Base-by-base conservation (phyloP, 1,284 basidiomycete genomes). In the Heterobasidion occidentale region DNA sequence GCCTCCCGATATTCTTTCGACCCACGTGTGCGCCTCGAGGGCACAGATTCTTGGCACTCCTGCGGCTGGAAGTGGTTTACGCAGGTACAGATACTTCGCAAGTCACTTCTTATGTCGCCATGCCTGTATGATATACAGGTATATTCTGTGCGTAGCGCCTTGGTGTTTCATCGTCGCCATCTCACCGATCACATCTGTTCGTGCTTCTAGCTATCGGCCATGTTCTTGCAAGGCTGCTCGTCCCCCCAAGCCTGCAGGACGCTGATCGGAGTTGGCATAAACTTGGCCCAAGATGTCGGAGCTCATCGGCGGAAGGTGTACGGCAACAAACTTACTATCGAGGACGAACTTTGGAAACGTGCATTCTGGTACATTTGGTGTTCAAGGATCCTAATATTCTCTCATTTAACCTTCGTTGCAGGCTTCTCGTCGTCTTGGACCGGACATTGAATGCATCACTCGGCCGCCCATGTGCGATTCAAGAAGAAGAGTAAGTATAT, bases 41-140 rank as follows among this genome's bases (percentile, higher is more conserved):
- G 65, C 12, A 63, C 68, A 46, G 69, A 70, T 9, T 68, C 67
- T 15, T 64, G 65, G 53, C 80, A 82, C 59, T 86, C 86, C 0
- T 75, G 78, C 1, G 90, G 90, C 3, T 92, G 88, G 88, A 83
- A 81, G 61, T 92, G 79, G 71, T 86, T 90, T 61, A 74, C 80
- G 36, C 84, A 88, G 56, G 78, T 90, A 0, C 75, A 84, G 59
- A 61, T 78, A 11, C 63, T 80, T 56, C 74, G 77, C 36, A 76
- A 75, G 58, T 73, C 73, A 2, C 67, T 82, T 51, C 68, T 85
- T 46, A 71, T 76, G 15, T 80, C 82, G 0, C 80, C 87, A 4
- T 78, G 76, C 52, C 67, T 94, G n/a, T 86, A 83, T 60, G 90
- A 93, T 65, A 72, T 94, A 11, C 90, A 93, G 67, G 74, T 78